Conservation (phyloP, 2,329 filamentous ascomycete genomes). For the Ophioceras dolichostomum region DNA sequence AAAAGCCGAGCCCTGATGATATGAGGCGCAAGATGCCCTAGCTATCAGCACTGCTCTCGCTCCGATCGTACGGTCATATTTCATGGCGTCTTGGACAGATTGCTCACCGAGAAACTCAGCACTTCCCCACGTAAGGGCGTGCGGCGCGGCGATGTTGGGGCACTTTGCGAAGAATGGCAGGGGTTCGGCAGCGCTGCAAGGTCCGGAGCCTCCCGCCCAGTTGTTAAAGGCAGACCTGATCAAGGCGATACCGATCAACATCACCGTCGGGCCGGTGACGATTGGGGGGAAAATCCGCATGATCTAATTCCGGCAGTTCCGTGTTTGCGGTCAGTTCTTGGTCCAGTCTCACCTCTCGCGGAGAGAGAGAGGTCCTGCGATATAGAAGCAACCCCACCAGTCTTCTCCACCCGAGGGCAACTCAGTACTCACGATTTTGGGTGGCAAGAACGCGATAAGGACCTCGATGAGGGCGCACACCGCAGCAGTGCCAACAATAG, state of each 20-base stretch:
- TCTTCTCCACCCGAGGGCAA: too few species aligned
- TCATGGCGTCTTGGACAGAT: neutral
- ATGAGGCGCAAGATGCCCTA: too few species aligned
- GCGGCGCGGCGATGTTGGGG: slow-evolving; percentile 54
- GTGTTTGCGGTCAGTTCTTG: too few species aligned
- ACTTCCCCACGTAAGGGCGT: slow-evolving; percentile 64
- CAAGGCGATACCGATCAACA: slow-evolving; percentile 62
- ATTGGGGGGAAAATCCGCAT: slow-evolving; percentile 69
- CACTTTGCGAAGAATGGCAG: slow-evolving; percentile 50
- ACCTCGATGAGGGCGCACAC: slow-evolving; percentile 59
- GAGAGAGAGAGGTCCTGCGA: too few species aligned
- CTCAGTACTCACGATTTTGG: slow-evolving; percentile 49
- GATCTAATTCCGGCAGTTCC: too few species aligned
- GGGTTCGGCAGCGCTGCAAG: slow-evolving; percentile 35
- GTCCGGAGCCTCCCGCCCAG: slow-evolving; percentile 66
- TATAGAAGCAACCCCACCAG: too few species aligned
- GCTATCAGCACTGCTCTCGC: too few species aligned
- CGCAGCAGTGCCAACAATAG: slow-evolving; percentile 57
- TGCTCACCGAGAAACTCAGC: slow-evolving; percentile 57
- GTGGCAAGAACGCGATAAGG: slow-evolving; percentile 61
- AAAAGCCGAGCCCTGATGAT: slow-evolving; percentile 58
- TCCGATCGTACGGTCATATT: too few species aligned
- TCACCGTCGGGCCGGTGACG: slow-evolving; percentile 28
- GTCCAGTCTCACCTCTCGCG: too few species aligned
- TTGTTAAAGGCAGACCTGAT: slow-evolving; percentile 61